Evolutionary conservation across 345 rosid species (phyloP), one percentile per base, ranked within the genome.

Genomic region (Dovyalis caffra): DNA sequence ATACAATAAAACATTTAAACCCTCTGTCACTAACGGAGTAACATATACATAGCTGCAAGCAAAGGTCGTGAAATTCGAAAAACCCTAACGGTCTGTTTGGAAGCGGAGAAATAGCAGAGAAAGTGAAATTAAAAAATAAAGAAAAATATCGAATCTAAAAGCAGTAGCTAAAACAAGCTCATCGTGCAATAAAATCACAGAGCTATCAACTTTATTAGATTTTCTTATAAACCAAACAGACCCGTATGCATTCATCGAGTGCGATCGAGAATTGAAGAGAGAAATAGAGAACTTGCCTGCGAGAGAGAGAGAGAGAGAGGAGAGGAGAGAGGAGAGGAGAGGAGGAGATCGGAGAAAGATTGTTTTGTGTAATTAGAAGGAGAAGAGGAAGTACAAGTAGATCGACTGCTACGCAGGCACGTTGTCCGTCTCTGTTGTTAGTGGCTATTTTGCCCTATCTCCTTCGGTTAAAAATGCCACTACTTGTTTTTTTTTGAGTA

Each of bases 401-500:
- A 76, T 61, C 66, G 73, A 75, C 61, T 31, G 70, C 60, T 31
- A 71, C 51, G 66, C 51, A 72, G 61, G 61, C 61, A 23, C 61
- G 12, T 3, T 56, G 26, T 56, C 61, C 14, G 29, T 74, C 40
- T 47, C 49, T 28, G 29, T 3, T 6, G 66, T 65, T 5, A 4
- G 77, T 51, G 43, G 38, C 49, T 64, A 64, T 26, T 33, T 65
- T 28, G 68, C 77, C 71, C 71, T 74, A 74, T 66, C 66, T 56
- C 45, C 62, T 14, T 9, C 31, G 11, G 15, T 11, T 26, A 16
- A 10, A 49, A 47, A 8, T 45, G 23, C 8, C 5, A 18, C 26
- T 26, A 0, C 53, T 4, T 25, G n/a, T 4, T 12, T 0, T 5
- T 1, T 49, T 43, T 20, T 8, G 23, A 49, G 56, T 49, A 2